These are phyloP conservation scores for Linum lewisii DNA, from an alignment of 345 rosid genomes.

Conservation along the genomic window DNA sequence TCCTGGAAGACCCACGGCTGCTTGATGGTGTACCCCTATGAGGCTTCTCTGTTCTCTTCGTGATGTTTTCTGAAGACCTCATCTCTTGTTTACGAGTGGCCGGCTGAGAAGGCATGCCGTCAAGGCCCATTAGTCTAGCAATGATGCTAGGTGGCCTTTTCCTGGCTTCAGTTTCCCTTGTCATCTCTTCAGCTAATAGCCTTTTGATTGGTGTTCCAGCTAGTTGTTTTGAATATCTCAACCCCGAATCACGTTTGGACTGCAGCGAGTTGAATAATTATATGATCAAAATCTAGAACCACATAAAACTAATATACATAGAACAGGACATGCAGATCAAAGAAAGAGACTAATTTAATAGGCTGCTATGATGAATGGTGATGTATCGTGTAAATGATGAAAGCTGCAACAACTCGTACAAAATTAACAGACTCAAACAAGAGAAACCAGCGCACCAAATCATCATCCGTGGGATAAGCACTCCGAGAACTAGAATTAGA, in stretches of 20 bases:
- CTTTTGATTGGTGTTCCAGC: conserved; percentile 55
- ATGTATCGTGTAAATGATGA: too few relatives aligned
- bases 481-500: conserved; percentile 41
- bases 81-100: conserved; percentile 35
- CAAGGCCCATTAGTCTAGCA: conserved; percentile 94
- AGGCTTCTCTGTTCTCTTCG: conserved; percentile 19
- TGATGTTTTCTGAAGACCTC: conserved; percentile 29
- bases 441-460: conserved; percentile 41
- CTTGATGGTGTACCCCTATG: conserved; percentile 31
- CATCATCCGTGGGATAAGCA: conserved; percentile 32
- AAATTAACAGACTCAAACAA: conserved; percentile 10
- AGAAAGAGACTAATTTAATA: not conserved
- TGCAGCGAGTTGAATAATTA: conserved; percentile 12
- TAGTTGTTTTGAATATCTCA: conserved; percentile 30
- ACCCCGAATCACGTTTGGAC: conserved; percentile 36
- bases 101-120: conserved; percentile 60
- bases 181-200: conserved; percentile 73
- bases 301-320: not conserved
- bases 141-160: conserved; percentile 71
- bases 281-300: not conserved
- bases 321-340: not conserved
- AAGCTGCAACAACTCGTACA: not conserved
- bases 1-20: conserved; percentile 45
- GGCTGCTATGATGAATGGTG: too few relatives aligned
- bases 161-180: conserved; percentile 57